Evolutionary conservation across 345 rosid species (phyloP).

Genomic region (Lagerstroemia speciosa): DNA sequence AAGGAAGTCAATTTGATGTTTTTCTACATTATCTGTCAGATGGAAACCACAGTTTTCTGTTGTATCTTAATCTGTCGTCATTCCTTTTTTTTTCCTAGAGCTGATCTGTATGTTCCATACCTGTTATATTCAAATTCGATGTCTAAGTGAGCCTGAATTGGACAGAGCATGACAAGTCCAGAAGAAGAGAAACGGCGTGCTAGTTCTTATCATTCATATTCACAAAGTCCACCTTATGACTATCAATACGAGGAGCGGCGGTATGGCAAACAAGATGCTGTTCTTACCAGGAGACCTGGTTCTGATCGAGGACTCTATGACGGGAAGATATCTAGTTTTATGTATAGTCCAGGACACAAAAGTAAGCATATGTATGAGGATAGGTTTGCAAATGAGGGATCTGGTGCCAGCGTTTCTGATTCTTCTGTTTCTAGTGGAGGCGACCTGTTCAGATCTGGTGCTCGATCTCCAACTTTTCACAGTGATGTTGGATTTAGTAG

Average conservation of each 20-base stretch:
- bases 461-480: constrained; percentile 64
- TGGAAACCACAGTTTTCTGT: background rate
- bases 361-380: constrained; percentile 61
- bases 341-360: constrained; percentile 63
- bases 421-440: constrained; percentile 76
- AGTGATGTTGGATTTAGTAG: constrained; percentile 51
- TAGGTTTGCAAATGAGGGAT: constrained; percentile 77
- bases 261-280: constrained; percentile 61
- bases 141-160: constrained; percentile 5
- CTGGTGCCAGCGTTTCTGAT: constrained; percentile 75
- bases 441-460: constrained; percentile 53
- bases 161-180: constrained; percentile 52
- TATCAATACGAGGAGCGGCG: constrained; percentile 87
- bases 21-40: background rate
- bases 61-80: background rate
- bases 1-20: background rate
- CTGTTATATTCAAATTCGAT: background rate
- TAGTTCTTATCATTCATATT: constrained; percentile 93
- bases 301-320: constrained; percentile 60
- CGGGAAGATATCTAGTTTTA: constrained; percentile 63
- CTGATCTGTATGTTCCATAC: background rate
- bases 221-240: constrained; percentile 98
- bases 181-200: constrained; percentile 73
- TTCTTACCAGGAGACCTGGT: constrained; percentile 76
- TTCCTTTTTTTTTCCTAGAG: no score